Evolutionary conservation across 129 eudicot genomes (phyloP), one percentile per base, ranked within the genome.

Genomic region (Saposhnikovia divaricata): DNA sequence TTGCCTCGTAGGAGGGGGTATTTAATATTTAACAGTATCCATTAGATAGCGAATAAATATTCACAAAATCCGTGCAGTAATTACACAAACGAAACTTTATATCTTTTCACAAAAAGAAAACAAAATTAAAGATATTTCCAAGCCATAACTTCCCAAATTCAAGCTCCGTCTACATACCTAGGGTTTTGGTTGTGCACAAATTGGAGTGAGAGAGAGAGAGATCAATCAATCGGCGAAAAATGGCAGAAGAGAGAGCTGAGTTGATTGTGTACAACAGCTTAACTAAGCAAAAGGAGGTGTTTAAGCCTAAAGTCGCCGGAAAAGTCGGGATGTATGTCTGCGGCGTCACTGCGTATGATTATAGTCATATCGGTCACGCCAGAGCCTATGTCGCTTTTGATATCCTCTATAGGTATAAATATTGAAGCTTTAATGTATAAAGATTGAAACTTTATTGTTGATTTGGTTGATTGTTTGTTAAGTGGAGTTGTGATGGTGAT

Each of bases 261-360:
- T 51, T 76, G 18, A 43, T 9, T 0, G 69, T 72, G 38, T 72
- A 80, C 72, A 80, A 80, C 76, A 71, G 25, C 31, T 34, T 80
- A 47, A 71, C 51, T 21, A 72, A 53, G 72, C 46, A 80, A 21
- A 80, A 80, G 83, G 78, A 80, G 78, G n/a, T 80, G 42, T 80
- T 80, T 39, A 72, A 46, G 71, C 65, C 77, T 4, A 34, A 18
- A 72, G 71, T 57, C 14, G 70, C 77, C 16, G 83, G 83, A 19
- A 71, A 80, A 31, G 83, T 80, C 15, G 83, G 83, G n/a, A 72
- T 80, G 83, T 80, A 80, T 72, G 72, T 80, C 7, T 80, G 83
- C 48, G 83, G 83, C 39, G 78, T 80, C 9, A 80, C 83, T 13
- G 68, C 83, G 0, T 80, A 80, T 50, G 83, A 80, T 48, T 46